Conservation (phyloP, 768 basidiomycete genomes). For the Gloeophyllum trabeum region DNA sequence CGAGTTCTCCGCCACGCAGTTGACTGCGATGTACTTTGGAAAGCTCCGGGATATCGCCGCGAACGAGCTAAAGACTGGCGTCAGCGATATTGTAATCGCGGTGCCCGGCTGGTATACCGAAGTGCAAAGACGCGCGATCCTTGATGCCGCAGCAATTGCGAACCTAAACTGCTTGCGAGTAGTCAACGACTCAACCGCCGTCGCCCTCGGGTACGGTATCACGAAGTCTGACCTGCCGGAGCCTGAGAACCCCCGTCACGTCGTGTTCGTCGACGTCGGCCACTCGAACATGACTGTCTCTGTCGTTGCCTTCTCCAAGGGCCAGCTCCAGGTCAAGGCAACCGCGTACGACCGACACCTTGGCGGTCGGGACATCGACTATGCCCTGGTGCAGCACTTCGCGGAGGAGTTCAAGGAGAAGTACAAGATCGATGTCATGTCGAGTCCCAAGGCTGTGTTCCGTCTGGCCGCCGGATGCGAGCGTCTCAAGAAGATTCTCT, state of each 20-base stretch:
- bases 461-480: constrained; percentile 83
- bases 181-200: constrained; percentile 95
- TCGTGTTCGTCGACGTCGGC: constrained; percentile 93
- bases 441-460: constrained; percentile 88
- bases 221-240: constrained; percentile 95
- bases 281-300: constrained; percentile 85
- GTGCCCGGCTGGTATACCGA: constrained; percentile 98
- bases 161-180: constrained; percentile 86
- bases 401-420: constrained; percentile 88
- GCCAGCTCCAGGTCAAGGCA: constrained; percentile 76
- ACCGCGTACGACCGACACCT: constrained; percentile 90
- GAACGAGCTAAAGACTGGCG: constrained; percentile 73
- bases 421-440: constrained; percentile 94
- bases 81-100: constrained; percentile 90
- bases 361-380: constrained; percentile 95
- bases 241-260: constrained; percentile 67
- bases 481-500: constrained; percentile 91
- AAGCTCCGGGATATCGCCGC: constrained; percentile 84
- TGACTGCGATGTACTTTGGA: constrained; percentile 83
- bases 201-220: constrained; percentile 96
- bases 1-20: constrained; percentile 79
- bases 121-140: constrained; percentile 77
- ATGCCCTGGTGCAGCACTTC: constrained; percentile 82
- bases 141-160: constrained; percentile 85
- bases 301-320: constrained; percentile 90